Conservation (phyloP, 1,284 basidiomycete species). For the Somion occarium region DNA sequence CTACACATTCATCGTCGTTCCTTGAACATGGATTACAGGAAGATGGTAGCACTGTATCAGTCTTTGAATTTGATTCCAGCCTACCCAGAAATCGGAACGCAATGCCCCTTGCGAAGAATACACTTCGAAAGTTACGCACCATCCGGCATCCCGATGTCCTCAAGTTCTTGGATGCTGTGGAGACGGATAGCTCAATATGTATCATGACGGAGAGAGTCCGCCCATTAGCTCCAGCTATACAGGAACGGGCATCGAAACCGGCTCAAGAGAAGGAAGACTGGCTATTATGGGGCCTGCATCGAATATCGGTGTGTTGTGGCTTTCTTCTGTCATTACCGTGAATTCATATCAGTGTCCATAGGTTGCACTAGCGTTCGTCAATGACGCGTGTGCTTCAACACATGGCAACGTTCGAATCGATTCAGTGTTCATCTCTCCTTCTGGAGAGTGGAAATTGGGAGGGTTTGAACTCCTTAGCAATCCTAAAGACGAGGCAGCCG, state of each 20-base stretch:
- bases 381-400: conserved; percentile 79
- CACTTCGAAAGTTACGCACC: conserved; percentile 86
- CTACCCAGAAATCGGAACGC: conserved; percentile 52
- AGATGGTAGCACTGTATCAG: conserved; percentile 77
- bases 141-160: conserved; percentile 94
- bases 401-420: conserved; percentile 83
- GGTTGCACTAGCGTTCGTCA: conserved; percentile 91
- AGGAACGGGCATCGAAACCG: conserved; percentile 59
- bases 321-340: background rate
- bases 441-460: conserved; percentile 95
- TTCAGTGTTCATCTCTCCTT: conserved; percentile 84
- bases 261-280: conserved; percentile 77
- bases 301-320: conserved; percentile 75
- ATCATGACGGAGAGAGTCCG: conserved; percentile 93
- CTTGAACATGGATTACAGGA: too few species aligned
- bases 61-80: conserved; percentile 86
- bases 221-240: conserved; percentile 67
- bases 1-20: background rate
- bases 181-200: conserved; percentile 84
- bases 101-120: conserved; percentile 84
- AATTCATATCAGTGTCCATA: conserved; percentile 25
- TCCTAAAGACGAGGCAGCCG: conserved; percentile 68
- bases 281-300: conserved; percentile 91
- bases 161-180: conserved; percentile 91
- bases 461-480: conserved; percentile 91